phyloP scores from a whole-genome alignment of 352 stramenopile species.

The Phytophthora cactorum region DNA sequence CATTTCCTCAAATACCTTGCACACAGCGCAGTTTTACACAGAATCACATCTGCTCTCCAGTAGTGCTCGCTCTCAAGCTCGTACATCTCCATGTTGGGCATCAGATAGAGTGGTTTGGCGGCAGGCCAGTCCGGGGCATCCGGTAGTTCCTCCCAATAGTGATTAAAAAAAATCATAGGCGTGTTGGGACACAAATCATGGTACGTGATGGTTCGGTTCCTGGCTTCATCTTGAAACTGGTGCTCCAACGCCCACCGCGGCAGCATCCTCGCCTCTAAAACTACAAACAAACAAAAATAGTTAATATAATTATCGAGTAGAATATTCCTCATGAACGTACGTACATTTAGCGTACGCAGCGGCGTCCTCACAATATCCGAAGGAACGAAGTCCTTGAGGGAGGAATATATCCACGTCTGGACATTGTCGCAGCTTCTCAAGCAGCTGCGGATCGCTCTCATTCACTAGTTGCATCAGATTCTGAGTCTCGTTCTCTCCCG shows the following conservation, averaged over 20 bases:
- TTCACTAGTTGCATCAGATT: constrained; percentile 37
- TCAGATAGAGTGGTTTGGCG: constrained; percentile 54
- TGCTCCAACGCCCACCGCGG: constrained; percentile 14
- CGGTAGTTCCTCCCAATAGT: constrained; percentile 55
- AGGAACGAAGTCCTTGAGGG: constrained; percentile 45
- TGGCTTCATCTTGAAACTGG: constrained; percentile 31
- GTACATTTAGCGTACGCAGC: constrained; percentile 69
- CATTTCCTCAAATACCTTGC: constrained; percentile 47
- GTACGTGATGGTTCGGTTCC: constrained; percentile 42
- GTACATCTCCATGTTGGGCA: constrained; percentile 73
- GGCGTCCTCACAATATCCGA: constrained; percentile 80
- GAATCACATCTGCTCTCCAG: constrained; percentile 50
- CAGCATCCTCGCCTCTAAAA: constrained; percentile 52
- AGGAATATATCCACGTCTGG: constrained; percentile 74
- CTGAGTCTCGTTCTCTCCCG: constrained; percentile 11
- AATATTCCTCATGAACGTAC: constrained; percentile 9
- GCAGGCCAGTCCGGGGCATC: constrained; percentile 38
- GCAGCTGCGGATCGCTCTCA: constrained; percentile 42
- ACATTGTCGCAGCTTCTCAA: constrained; percentile 57
- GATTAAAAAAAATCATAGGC: constrained; percentile 64
- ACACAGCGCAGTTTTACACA: constrained; percentile 62
- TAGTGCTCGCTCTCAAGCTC: constrained; percentile 53
- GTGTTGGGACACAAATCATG: constrained; percentile 60
- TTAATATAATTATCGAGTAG: neutral
- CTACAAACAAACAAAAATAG: constrained; percentile 15